Percentiles rank a stretch among this genome's conserved stretches.
Conservation (phyloP, 2,329 filamentous ascomycete genomes). For the Aureobasidium uvarum region DNA sequence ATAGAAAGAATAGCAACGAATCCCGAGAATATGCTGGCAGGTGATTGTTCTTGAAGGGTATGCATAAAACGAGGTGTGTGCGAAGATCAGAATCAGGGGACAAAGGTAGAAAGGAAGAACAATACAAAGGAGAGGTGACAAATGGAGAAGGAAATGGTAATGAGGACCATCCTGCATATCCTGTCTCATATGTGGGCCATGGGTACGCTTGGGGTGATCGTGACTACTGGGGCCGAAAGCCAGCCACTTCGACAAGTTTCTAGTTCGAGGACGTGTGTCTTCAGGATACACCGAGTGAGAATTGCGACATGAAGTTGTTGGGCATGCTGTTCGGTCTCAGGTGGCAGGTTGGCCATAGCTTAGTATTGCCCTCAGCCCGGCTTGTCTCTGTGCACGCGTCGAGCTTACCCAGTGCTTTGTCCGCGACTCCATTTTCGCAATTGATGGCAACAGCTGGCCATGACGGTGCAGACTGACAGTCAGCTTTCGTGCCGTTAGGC, state of each 20-base stretch:
- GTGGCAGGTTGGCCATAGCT: constrained; percentile 8
- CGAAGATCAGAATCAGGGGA: neutral
- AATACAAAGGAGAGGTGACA: constrained; percentile 24
- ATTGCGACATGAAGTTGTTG: neutral
- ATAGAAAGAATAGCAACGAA: neutral
- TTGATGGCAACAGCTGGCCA: neutral
- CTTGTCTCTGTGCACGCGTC: neutral
- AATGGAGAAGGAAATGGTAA: neutral
- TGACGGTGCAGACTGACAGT: neutral
- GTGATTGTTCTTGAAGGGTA: constrained; percentile 19
- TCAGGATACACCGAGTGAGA: too few species aligned
- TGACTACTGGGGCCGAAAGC: neutral
- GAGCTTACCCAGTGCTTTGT: neutral
- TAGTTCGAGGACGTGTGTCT: too few species aligned
- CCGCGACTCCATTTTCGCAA: neutral
- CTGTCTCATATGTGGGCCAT: neutral
- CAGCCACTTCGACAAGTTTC: too few species aligned
- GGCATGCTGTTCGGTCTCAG: neutral
- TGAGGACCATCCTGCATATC: neutral
- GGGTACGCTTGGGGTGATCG: neutral
- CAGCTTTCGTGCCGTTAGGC: neutral
- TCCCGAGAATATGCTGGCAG: neutral
- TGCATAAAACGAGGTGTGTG: neutral
- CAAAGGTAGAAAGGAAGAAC: neutral
- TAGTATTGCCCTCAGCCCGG: constrained; percentile 28